Base-by-base conservation (phyloP, 1,284 basidiomycete genomes). In the Cutaneotrichosporon sp. region DNA sequence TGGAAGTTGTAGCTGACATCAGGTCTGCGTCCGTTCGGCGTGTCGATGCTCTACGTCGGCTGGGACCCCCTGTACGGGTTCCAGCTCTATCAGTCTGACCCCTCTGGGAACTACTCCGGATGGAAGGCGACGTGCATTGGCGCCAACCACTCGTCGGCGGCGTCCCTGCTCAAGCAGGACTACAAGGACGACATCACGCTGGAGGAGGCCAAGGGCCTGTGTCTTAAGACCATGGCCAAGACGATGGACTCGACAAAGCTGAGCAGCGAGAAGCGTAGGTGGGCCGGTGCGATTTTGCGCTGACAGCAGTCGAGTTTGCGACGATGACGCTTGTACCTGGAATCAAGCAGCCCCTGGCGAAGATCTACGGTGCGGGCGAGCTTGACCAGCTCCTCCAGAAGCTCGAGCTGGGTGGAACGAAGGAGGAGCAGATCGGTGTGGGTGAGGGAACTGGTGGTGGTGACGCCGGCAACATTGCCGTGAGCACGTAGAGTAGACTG, bases 71-170 rank as follows among this genome's bases (percentile, higher is more conserved):
- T 97, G 70, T 91, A 97, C 75, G 79, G 86, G 53, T 97, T 98
- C 83, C 94, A 98, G 75, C 82, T 98, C 25, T 98, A 98, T 79
- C 92, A 97, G 74, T 94, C 91, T 14, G 94, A 98, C 74, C 94
- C 96, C 3, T 96, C 91, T 42, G 94, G 94, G 12, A 98, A 98
- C 78, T 98, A 97, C 76, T 90, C 88, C 0, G 94, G 96, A 12
- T 98, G 94, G 96, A 97, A 97, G 76, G 94, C 94, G 42, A 97
- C 93, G 5, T 97, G 91, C 72, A 91, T 97, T 63, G 94, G 94
- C 27, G 89, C 90, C 35, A 97, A 97, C 79, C 97, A 90, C 72
- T 90, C 92, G 32, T 67, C 65, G 14, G 71, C 71, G n/a, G 59
- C 71, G 3, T 66, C 63, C 35, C 77, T 98, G 65, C 78, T 99